Evolutionary conservation across 306 rosid genomes (phyloP), one percentile per base, ranked within the genome.

Genomic region (Gastrolobium bilobum): DNA sequence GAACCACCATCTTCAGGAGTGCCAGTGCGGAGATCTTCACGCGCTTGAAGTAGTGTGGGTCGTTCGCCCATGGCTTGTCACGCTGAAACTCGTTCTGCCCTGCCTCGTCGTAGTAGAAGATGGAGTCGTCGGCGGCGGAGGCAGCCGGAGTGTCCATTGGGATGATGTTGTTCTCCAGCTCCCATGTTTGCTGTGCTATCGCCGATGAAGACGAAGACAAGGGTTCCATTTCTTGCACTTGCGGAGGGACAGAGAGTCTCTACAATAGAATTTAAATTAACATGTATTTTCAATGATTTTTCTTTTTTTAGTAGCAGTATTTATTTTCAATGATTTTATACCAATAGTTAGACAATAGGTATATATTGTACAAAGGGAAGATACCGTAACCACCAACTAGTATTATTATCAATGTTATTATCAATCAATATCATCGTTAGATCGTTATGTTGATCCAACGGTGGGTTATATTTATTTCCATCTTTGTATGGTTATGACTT

Each of bases 11-110:
- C 91, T 96, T 96, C 40, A 96, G 93, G 10, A 96, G 90, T 0
- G 99, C 98, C 61, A 96, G 94, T 33, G 99, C 99, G 29, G 98
- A 96, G 90, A 96, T 91, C 91, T 88, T 96, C 14, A 93, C 99
- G 52, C 94, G 98, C 90, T 93, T 96, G 93, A 96, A 96, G 83
- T 66, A 93, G 90, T 91, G 96, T 4, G 98, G 98, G 52, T 96
- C 94, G 76, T 84, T 89, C 6, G 75, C 58, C 99, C 99, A 96
- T 1, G 97, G 98, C 83, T 89, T 93, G 66, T 96, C 94, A 63
- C 90, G 91, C 85, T 84, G 99, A 85, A 87, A 90, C 86, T 88
- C 90, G 60, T 31, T 5, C 82, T 96, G 98, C 0, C 85, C 91
- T 0, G 87, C 77, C 38, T 93, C 99, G 72, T 96, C 97, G 93